These are phyloP conservation scores for Hypoxylon rickii DNA, from an alignment of 495 filamentous ascomycete species.

Conservation along the genomic window DNA sequence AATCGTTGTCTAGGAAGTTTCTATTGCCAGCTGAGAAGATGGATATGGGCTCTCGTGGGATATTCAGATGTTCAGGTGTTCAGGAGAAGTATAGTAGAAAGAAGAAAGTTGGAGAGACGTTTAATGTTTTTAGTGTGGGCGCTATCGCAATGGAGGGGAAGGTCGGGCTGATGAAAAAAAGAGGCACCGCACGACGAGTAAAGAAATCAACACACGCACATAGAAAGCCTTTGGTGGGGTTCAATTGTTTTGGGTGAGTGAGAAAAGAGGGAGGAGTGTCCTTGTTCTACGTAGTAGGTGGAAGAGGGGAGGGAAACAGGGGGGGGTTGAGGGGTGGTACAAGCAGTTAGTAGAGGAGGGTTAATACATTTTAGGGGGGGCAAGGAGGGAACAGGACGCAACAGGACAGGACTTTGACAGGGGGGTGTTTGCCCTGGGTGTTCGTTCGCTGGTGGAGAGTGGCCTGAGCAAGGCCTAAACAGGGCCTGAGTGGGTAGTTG, in stretches of 20 bases:
- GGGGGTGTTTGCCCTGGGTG: background rate
- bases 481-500: slow-evolving; percentile 16
- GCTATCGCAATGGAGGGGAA: slow-evolving; percentile 44
- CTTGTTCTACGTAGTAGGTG: background rate
- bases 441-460: background rate
- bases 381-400: slow-evolving; percentile 10
- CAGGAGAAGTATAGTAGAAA: slow-evolving; percentile 18
- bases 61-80: slow-evolving; percentile 18
- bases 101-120: slow-evolving; percentile 31
- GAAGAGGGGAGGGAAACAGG: background rate
- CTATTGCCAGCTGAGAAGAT: slow-evolving; percentile 9
- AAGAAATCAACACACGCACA: slow-evolving; percentile 28
- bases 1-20: slow-evolving; percentile 6
- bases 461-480: slow-evolving; percentile 2
- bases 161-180: slow-evolving; percentile 36
- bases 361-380: background rate
- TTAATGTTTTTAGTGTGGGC: slow-evolving; percentile 40
- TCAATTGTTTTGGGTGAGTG: slow-evolving; percentile 29
- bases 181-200: slow-evolving; percentile 26
- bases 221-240: slow-evolving; percentile 37
- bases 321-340: background rate
- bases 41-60: slow-evolving; percentile 14
- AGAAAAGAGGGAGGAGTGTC: background rate
- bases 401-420: slow-evolving; percentile 3
- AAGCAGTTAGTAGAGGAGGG: background rate